phyloP scores from a whole-genome alignment of 371 early-diverging fungal genomes.

The Phascolomyces articulosus region DNA sequence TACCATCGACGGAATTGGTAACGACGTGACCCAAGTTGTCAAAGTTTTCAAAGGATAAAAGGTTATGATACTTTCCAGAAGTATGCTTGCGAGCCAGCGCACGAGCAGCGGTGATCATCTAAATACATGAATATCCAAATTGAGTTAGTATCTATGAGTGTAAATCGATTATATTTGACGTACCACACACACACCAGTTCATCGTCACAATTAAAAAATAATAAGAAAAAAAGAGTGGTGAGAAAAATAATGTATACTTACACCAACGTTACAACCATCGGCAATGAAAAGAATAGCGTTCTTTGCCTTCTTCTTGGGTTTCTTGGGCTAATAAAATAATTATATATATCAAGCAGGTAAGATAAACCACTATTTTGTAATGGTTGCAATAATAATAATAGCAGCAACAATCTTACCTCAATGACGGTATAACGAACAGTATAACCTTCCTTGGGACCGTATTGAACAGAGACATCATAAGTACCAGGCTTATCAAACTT shows the following conservation, averaged over 20 bases:
- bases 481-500: slow-evolving; percentile 59
- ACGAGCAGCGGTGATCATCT: slow-evolving; percentile 66
- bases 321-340: slow-evolving; percentile 33
- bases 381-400: background rate
- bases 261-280: slow-evolving; percentile 71
- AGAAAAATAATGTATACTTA: slow-evolving; percentile 21
- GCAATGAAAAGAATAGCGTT: slow-evolving; percentile 76
- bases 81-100: slow-evolving; percentile 57
- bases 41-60: slow-evolving; percentile 66
- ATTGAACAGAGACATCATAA: slow-evolving; percentile 52
- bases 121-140: background rate
- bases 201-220: background rate
- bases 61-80: slow-evolving; percentile 59
- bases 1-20: slow-evolving; percentile 72
- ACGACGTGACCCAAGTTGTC: slow-evolving; percentile 71
- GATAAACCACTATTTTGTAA: background rate
- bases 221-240: background rate
- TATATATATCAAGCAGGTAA: background rate
- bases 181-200: too few relatives aligned
- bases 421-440: slow-evolving; percentile 40
- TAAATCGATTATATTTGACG: background rate
- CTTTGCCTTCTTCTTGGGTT: slow-evolving; percentile 66
- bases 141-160: background rate
- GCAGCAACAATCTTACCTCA: slow-evolving; percentile 20
- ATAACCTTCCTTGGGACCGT: slow-evolving; percentile 35